Evolutionary conservation across 306 rosid species (phyloP).

Genomic region (Pachyrhizus erosus): DNA sequence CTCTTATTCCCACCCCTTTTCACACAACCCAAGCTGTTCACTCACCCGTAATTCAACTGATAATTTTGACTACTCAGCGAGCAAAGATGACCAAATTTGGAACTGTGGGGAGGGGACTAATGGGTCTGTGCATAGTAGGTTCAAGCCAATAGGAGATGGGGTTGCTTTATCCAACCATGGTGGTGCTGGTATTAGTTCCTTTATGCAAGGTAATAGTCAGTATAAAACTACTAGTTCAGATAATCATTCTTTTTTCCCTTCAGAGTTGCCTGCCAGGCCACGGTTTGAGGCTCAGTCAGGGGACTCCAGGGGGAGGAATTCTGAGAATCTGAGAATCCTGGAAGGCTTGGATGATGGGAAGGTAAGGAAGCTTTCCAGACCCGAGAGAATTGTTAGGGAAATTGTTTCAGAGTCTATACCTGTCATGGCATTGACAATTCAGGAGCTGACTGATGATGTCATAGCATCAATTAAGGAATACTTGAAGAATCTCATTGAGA

Average conservation of each 20-base stretch:
- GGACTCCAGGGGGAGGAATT: slow-evolving; percentile 83
- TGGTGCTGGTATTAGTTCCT: slow-evolving; percentile 63
- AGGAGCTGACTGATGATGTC: slow-evolving; percentile 77
- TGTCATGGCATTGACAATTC: slow-evolving; percentile 61
- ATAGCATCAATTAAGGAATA: slow-evolving; percentile 61
- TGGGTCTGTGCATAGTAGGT: slow-evolving; percentile 97
- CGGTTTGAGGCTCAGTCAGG: slow-evolving; percentile 73
- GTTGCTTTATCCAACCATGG: slow-evolving; percentile 70
- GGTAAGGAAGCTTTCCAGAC: slow-evolving; percentile 59
- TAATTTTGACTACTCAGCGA: slow-evolving; percentile 71
- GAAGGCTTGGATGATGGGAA: slow-evolving; percentile 73
- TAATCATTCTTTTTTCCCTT: slow-evolving; percentile 86
- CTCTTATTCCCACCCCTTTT: slow-evolving; percentile 80
- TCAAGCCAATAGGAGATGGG: slow-evolving; percentile 97
- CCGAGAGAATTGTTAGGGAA: slow-evolving; percentile 74
- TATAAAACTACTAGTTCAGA: slow-evolving; percentile 79
- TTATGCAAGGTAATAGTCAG: slow-evolving; percentile 75
- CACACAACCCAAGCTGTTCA: slow-evolving; percentile 96
- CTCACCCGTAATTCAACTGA: slow-evolving; percentile 90
- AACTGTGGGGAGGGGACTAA: slow-evolving; percentile 99
- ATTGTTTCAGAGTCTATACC: slow-evolving; percentile 69
- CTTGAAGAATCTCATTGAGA: slow-evolving; percentile 72
- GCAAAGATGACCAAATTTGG: slow-evolving; percentile 91
- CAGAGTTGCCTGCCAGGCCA: slow-evolving; percentile 88
- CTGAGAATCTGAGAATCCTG: slow-evolving; percentile 69